Base-by-base conservation (phyloP, 768 basidiomycete genomes). In the Pulveroboletus sp. region DNA sequence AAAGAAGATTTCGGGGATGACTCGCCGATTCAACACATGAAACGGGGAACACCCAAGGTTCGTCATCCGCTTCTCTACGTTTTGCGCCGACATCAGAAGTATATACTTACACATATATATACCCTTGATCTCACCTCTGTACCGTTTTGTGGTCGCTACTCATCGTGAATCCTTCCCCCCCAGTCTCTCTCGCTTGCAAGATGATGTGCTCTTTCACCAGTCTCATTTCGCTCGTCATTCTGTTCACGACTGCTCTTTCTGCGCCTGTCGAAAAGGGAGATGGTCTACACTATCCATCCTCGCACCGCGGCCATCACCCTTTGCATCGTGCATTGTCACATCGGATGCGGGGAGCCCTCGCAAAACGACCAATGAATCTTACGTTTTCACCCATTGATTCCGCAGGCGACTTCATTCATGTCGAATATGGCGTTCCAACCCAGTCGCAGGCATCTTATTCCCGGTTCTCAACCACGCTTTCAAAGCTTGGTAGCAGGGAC, bases 251-350 rank as follows among this genome's bases (percentile, higher is more conserved):
- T 31, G 13, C 45, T 13, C 16, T 31, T 1, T 43, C 52, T 29
- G 45, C 32, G 2, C 52, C 43, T 7, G 35, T 50, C 17, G 39
- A 45, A 33, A 45, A 43, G 39, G n/a, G 36, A 5, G 44, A 51
- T 27, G 13, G 31, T 21, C 31, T 13, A n/a, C 49, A 43, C 17
- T 31, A 40, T 43, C 17, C n/a, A 20, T 51, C 44, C n/a, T 45
- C 44, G n/a, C 43, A 13, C 34, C 34, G 33, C 11, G 21, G 32
- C 12, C 42, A 23, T 33, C 31, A 7, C 9, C 21, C 31, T 43
- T 32, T 23, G 31, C 36, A 39, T 21, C 45, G 16, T 6, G 46
- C 29, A 20, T 34, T 52, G 25, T 53, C 50, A 19, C 53, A 27
- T 29, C 49, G 36, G 35, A n/a, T 35, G 23, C 44, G 20, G 19